phyloP scores from a whole-genome alignment of 139 green algal genomes.

The Tetraselmis striata region DNA sequence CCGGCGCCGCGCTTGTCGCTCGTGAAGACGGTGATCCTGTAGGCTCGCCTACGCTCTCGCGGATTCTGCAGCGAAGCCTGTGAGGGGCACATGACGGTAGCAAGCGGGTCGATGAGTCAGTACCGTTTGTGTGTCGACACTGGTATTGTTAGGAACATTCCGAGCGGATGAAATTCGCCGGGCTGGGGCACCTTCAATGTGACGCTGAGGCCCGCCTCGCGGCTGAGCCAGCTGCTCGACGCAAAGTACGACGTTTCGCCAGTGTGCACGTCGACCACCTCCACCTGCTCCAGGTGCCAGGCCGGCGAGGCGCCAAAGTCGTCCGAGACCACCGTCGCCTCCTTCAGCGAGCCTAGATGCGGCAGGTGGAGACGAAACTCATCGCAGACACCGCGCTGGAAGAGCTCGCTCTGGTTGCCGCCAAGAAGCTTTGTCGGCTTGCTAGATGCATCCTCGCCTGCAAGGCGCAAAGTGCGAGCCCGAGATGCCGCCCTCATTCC shows the following conservation, averaged over 20 bases:
- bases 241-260: not conserved
- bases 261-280: conserved; percentile 47
- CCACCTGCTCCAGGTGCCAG: conserved; percentile 52
- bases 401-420: not conserved
- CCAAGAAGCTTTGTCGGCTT: not conserved
- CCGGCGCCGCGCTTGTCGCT: conserved; percentile 45
- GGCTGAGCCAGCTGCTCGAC: not conserved
- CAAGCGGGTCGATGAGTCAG: too few relatives aligned
- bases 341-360: not conserved
- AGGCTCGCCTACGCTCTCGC: not conserved
- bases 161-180: too few relatives aligned
- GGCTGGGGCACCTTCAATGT: not conserved
- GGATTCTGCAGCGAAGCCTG: not conserved
- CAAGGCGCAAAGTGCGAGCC: too few relatives aligned
- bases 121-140: too few relatives aligned
- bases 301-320: conserved; percentile 26
- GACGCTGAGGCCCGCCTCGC: not conserved
- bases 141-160: too few relatives aligned
- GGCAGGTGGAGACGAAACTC: not conserved
- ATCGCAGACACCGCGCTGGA: not conserved
- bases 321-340: conserved; percentile 28
- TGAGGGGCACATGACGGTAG: not conserved
- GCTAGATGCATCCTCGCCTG: not conserved
- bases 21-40: conserved; percentile 17
- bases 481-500: too few relatives aligned